Evolutionary conservation across 2,329 filamentous ascomycete genomes (phyloP).

Genomic region (Stemphylium lycopersici): DNA sequence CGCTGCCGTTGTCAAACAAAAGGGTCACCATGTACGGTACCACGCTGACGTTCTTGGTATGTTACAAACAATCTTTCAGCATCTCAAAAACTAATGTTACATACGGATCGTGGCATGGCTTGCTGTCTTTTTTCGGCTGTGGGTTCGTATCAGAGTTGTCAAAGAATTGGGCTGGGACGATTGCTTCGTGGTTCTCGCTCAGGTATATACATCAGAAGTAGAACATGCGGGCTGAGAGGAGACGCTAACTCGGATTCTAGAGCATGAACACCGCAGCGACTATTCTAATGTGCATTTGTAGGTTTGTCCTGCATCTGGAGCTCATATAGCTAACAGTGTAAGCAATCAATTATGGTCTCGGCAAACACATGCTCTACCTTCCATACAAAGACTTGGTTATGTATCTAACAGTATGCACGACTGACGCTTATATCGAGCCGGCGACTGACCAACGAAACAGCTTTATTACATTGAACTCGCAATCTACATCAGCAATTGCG

Average conservation of each 20-base stretch:
- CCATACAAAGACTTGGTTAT: slow-evolving; percentile 7
- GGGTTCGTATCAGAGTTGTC: slow-evolving; percentile 35
- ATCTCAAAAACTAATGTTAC: slow-evolving; percentile 13
- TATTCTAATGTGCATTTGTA: slow-evolving; percentile 31
- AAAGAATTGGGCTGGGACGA: slow-evolving; percentile 48
- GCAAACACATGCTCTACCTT: slow-evolving; percentile 42
- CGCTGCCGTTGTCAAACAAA: slow-evolving; percentile 34
- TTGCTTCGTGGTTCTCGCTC: slow-evolving; percentile 37
- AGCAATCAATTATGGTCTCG: slow-evolving; percentile 42
- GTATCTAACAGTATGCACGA: slow-evolving; percentile 24
- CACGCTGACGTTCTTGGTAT: slow-evolving; percentile 37
- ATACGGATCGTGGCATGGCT: slow-evolving; percentile 34
- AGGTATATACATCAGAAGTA: slow-evolving; percentile 22
- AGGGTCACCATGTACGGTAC: slow-evolving; percentile 33
- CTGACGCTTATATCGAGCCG: background rate
- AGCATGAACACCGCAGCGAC: slow-evolving; percentile 34
- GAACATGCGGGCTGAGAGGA: background rate
- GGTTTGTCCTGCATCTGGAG: background rate
- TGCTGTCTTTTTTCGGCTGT: slow-evolving; percentile 37
- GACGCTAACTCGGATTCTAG: slow-evolving; percentile 19
- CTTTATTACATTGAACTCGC: slow-evolving; percentile 38
- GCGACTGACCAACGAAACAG: slow-evolving; percentile 13
- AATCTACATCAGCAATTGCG: slow-evolving; percentile 39
- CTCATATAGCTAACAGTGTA: slow-evolving; percentile 9
- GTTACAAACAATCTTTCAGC: background rate